Conservation (phyloP, 1,139 yeast genomes). For the Taiozyma sp. region DNA sequence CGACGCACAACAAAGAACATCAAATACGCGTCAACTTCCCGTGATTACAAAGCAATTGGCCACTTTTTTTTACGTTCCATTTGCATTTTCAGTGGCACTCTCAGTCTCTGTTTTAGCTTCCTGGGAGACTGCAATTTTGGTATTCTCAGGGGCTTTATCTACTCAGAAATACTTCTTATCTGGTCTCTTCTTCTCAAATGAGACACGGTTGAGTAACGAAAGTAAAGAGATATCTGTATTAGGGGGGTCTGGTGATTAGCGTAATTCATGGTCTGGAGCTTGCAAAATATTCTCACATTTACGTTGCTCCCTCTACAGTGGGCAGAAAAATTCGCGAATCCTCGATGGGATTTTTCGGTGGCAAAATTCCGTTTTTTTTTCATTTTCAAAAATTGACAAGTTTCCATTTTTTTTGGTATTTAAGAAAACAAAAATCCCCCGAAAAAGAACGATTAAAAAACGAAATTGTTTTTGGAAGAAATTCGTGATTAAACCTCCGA, state of each 20-base stretch:
- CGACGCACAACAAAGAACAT: not conserved
- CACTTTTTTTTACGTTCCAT: too few species aligned
- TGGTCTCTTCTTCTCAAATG: not conserved
- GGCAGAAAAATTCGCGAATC: not conserved
- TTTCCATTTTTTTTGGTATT: slow-evolving; percentile 11
- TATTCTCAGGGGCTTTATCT: too few species aligned
- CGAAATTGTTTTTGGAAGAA: not conserved
- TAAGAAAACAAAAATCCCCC: slow-evolving; percentile 3
- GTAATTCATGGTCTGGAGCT: not conserved
- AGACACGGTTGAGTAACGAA: not conserved
- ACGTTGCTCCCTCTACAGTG: not conserved
- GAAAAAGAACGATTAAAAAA: not conserved
- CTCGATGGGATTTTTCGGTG: not conserved
- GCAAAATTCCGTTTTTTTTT: slow-evolving; percentile 4
- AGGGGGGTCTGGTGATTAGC: not conserved
- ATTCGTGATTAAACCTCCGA: not conserved
- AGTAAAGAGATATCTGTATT: too few species aligned
- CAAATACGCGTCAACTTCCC: not conserved
- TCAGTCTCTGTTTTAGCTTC: too few species aligned
- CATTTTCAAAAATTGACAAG: slow-evolving; percentile 12
- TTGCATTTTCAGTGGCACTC: too few species aligned
- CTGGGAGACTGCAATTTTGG: too few species aligned
- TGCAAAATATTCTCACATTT: not conserved
- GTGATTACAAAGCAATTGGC: too few species aligned
- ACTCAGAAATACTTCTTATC: not conserved